Conservation (phyloP, 257 asterid species). For the Eustoma russellianum region DNA sequence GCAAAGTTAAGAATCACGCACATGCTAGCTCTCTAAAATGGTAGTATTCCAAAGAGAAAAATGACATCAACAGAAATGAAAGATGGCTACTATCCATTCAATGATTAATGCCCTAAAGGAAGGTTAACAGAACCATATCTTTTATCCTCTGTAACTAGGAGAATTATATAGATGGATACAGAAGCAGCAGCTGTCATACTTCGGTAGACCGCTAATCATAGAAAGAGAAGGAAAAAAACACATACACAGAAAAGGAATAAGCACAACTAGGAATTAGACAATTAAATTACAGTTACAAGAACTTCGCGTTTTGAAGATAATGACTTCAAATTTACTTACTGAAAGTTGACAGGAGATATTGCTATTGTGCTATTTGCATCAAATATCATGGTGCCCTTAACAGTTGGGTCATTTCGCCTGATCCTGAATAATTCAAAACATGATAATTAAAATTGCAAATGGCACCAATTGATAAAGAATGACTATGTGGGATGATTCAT, state of each 20-base stretch:
- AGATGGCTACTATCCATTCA: no score
- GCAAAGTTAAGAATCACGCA: conserved; percentile 36
- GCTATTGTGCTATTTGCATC: conserved; percentile 93
- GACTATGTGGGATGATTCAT: conserved; percentile 19
- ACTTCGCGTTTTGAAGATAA: not conserved
- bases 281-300: conserved; percentile 3
- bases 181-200: conserved; percentile 94
- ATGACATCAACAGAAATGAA: not conserved
- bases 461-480: not conserved
- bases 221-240: conserved; percentile 14
- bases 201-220: conserved; percentile 71
- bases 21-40: conserved; percentile 3
- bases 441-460: conserved; percentile 1
- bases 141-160: not conserved
- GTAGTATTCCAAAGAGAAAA: not conserved
- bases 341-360: conserved; percentile 90
- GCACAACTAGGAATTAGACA: no score
- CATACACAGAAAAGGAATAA: not conserved
- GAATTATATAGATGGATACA: conserved; percentile 56
- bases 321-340: conserved; percentile 40
- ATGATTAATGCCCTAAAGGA: not conserved
- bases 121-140: not conserved
- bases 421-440: conserved; percentile 39
- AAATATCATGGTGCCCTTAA: conserved; percentile 78
- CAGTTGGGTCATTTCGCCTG: conserved; percentile 78